phyloP scores from a whole-genome alignment of 164 flowering plant species.

The Kalanchoe fedtschenkoi region DNA sequence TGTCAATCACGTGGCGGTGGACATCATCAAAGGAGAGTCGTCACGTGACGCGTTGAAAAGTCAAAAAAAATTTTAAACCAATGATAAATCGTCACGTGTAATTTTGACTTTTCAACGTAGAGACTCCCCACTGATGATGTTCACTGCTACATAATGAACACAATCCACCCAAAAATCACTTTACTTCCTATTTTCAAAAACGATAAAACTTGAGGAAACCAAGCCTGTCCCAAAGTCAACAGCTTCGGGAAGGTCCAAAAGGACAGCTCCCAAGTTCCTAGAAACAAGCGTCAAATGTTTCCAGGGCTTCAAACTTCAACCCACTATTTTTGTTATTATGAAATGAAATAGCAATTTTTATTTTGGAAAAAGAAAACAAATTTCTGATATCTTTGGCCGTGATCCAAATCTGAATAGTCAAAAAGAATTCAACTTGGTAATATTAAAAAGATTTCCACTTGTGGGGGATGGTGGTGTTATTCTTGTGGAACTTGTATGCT shows the following conservation, averaged over 20 bases:
- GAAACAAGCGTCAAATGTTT: background rate
- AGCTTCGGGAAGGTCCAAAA: slow-evolving; percentile 1
- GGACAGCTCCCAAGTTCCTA: background rate
- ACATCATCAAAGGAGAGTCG: too few species aligned
- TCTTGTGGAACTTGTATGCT: background rate
- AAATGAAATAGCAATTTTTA: background rate
- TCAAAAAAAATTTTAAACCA: too few species aligned
- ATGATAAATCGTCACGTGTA: too few species aligned
- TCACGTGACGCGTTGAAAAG: too few species aligned
- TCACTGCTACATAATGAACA: too few species aligned
- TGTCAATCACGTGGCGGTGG: too few species aligned
- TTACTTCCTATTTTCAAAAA: background rate
- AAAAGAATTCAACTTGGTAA: background rate
- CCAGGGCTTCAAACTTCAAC: background rate
- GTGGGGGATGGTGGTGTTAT: background rate
- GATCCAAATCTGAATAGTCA: slow-evolving; percentile 3
- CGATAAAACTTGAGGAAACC: background rate
- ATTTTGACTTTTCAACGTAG: too few species aligned
- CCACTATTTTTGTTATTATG: background rate
- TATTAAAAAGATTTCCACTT: background rate
- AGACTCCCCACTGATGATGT: too few species aligned
- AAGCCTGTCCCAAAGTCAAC: background rate
- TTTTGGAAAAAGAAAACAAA: too few species aligned
- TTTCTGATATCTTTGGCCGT: background rate
- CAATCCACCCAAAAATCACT: too few species aligned